phyloP scores from a whole-genome alignment of 2,329 filamentous ascomycete genomes.

The Didymosphaeria variabile region DNA sequence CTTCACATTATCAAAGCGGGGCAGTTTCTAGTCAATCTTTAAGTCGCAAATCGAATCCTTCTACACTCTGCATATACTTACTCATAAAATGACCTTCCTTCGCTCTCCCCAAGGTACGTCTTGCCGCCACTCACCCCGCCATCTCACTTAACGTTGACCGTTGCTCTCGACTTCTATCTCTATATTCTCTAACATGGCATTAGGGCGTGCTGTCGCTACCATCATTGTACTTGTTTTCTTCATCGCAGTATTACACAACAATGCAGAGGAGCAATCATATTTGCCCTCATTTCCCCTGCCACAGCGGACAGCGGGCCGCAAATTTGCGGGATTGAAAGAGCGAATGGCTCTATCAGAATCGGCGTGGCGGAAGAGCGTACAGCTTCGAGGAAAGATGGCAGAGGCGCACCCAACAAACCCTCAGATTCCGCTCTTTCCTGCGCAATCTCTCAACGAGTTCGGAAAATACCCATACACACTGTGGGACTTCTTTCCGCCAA shows the following conservation, averaged over 20 bases:
- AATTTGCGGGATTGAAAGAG: conserved; percentile 31
- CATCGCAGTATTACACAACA: conserved; percentile 37
- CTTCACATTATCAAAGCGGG: conserved; percentile 1
- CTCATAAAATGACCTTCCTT: conserved; percentile 12
- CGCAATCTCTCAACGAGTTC: conserved; percentile 30
- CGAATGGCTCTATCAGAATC: conserved; percentile 42
- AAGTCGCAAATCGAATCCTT: background rate
- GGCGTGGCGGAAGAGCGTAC: conserved; percentile 41
- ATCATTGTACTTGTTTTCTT: conserved; percentile 36
- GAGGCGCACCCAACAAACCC: conserved; percentile 37
- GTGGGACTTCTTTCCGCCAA: conserved; percentile 47
- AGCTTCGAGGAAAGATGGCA: conserved; percentile 39
- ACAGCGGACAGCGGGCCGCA: conserved; percentile 26
- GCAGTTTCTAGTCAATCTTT: background rate
- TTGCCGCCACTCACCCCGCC: background rate
- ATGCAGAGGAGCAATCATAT: conserved; percentile 30
- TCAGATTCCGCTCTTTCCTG: conserved; percentile 42
- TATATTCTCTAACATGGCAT: background rate
- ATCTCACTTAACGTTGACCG: conserved; percentile 6
- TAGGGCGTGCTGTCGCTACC: conserved; percentile 34
- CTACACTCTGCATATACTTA: background rate
- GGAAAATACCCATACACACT: conserved; percentile 43
- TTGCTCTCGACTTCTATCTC: background rate
- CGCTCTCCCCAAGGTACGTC: conserved; percentile 11
- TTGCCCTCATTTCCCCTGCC: conserved; percentile 36